Base-by-base conservation (phyloP, 2,329 filamentous ascomycete genomes). In the Microcyclospora tardicrescens region DNA sequence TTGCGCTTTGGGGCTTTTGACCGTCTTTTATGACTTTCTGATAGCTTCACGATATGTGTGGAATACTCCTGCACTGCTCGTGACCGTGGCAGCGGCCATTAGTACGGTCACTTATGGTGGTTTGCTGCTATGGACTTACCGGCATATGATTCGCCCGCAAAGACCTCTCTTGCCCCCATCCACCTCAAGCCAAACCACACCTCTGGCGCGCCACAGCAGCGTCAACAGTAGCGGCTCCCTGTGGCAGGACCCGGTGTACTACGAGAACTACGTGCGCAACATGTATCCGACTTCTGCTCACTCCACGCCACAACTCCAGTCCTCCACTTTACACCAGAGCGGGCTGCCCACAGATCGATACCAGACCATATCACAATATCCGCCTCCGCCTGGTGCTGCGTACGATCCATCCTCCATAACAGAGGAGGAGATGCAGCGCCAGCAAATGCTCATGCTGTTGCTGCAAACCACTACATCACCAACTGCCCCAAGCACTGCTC, bases 401-500 rank as follows among this genome's bases (percentile, higher is more conserved):
- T 55, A 56, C 39, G 52, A 58, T 30, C 51, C 58, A 10, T 49
- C 55, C 15, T 39, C 47, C 14, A 57, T 67, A 38, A 60, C 60
- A 15, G 68, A 72, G 47, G 65, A 69, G 38, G 68, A 71, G 36
- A 56, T 62, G 42, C 64, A 68, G 41, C 64, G 66, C 24, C 64
- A 68, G 46, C 67, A 71, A 43, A 68, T 70, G 61, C 59, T 66
- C n/a, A 58, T 63, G 44, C 57, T 72, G 0, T 60, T 70, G 12
- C 50, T 58, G 32, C 45, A 52, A 12, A 44, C 43, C 29, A 56
- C 43, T 43, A 55, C 14, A 52, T 54, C 40, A 10, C 43, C 50
- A 6, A 45, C 50, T 43, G 19, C 19, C 8, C 58, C 28, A 47
- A 60, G 46, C 51, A 61, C 35, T 45, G 54, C 42, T 11, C 58